These are phyloP conservation scores for Cytospora leucostoma DNA, from an alignment of 2,329 filamentous ascomycete genomes.

Conservation along the genomic window DNA sequence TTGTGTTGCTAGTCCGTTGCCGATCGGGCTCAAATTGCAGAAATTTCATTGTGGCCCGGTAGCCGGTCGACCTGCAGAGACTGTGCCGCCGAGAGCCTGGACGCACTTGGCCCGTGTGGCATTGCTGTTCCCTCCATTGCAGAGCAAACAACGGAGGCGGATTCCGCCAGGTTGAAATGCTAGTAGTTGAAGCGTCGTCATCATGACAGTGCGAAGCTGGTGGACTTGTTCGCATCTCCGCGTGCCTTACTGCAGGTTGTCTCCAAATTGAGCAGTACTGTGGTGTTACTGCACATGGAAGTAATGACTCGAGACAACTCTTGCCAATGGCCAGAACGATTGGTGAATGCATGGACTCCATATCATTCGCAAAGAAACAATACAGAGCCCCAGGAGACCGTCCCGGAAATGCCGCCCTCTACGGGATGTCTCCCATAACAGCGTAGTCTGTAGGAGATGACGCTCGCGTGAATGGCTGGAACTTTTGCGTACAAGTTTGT, in stretches of 20 bases:
- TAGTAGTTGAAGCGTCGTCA: slow-evolving; percentile 14
- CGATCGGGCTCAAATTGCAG: slow-evolving; percentile 9
- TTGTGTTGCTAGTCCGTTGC: slow-evolving; percentile 17
- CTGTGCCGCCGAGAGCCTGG: slow-evolving; percentile 5
- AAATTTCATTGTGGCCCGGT: slow-evolving; percentile 1
- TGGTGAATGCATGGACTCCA: no score
- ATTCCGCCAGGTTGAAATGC: not conserved
- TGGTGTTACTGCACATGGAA: no score
- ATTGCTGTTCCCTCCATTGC: not conserved
- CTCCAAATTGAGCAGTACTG: not conserved
- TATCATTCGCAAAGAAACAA: no score
- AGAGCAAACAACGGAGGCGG: not conserved
- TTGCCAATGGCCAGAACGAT: no score
- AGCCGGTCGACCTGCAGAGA: not conserved
- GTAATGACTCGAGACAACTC: no score
- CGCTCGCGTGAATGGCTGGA: no score
- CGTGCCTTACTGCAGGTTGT: no score
- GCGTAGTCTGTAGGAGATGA: no score
- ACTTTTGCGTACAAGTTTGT: no score
- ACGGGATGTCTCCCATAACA: no score
- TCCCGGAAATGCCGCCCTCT: no score
- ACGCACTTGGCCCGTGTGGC: not conserved
- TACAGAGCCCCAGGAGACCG: no score
- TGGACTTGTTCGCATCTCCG: not conserved
- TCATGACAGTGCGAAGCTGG: not conserved